Base-by-base conservation (phyloP, 805 yeast genomes). In the Yarrowia sp. region DNA sequence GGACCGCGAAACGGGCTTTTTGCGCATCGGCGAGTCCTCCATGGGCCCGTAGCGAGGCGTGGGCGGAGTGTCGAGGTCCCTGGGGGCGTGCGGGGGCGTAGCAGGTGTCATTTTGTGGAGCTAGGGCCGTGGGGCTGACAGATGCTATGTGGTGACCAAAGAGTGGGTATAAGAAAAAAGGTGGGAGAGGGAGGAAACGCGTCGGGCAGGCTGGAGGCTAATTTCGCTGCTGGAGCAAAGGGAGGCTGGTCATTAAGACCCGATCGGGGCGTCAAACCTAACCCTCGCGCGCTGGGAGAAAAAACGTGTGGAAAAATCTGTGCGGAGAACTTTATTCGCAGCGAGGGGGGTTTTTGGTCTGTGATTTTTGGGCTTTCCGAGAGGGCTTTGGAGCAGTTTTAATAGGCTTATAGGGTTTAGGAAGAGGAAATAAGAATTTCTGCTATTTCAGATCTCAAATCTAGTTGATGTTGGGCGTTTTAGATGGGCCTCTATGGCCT, bases 21-120 rank as follows among this genome's bases (percentile, higher is more conserved):
- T 32, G n/a, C 19, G 14, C 24, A 32, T 3, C 19, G 61, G 41
- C 18, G 61, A 39, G 29, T 55, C 61, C 25, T 55, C 61, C 61
- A 55, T 38, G n/a, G 61, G 61, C 18, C 61, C 61, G 14, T 55
- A 39, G 27, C 61, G 25, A 5, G 61, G 61, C 3, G 61, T 55
- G 21, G 61, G 61, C 12, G 61, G 61, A 6, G 62, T 59, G 32
- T 47, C 62, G 27, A 49, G 32, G 9, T 47, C 41, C 32, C 22
- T 19, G 16, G n/a, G 62, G 19, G n/a, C 12, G 12, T 49, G 62
- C 1, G 62, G 62, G 1, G 61, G 61, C 8, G 61, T 55, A 31
- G 61, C 42, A 22, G 61, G 61, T 2, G 36, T 27, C 61, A 55
- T 55, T n/a, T n/a, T 18, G 27, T 18, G 47, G 8, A 8, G 2